Evolutionary conservation across 1,284 basidiomycete species (phyloP).

Genomic region (Volvariella surrecta): DNA sequence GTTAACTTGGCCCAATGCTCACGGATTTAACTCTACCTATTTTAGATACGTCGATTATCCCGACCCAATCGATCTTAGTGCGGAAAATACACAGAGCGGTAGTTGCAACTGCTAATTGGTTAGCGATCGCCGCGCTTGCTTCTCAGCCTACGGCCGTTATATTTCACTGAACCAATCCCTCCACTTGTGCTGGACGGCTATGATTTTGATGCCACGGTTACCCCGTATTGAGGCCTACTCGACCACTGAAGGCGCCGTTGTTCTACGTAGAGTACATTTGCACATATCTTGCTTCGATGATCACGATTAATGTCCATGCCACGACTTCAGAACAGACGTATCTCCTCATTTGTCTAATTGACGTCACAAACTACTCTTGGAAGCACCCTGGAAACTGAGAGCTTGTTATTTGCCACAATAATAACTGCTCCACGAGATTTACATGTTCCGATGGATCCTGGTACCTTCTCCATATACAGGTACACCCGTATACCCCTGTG

Average conservation of each 20-base stretch:
- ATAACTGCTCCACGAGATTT: too few species aligned
- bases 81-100: conserved; percentile 85
- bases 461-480: too few species aligned
- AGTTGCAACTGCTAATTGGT: conserved; percentile 80
- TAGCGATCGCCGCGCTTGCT: not conserved
- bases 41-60: conserved; percentile 95
- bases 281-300: not conserved
- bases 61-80: conserved; percentile 96
- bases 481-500: too few species aligned
- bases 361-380: not conserved
- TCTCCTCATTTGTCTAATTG: not conserved
- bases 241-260: not conserved
- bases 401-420: too few species aligned
- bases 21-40: conserved; percentile 8
- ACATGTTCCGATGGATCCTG: too few species aligned
- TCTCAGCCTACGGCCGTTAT: not conserved
- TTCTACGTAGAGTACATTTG: conserved; percentile 2
- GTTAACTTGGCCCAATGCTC: conserved; percentile 13
- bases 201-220: not conserved
- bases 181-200: too few species aligned
- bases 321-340: not conserved
- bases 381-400: too few species aligned
- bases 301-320: not conserved
- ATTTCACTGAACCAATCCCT: too few species aligned
- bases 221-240: not conserved